These are phyloP conservation scores for Candida quercuum DNA, from an alignment of 805 yeast genomes.

Conservation along the genomic window DNA sequence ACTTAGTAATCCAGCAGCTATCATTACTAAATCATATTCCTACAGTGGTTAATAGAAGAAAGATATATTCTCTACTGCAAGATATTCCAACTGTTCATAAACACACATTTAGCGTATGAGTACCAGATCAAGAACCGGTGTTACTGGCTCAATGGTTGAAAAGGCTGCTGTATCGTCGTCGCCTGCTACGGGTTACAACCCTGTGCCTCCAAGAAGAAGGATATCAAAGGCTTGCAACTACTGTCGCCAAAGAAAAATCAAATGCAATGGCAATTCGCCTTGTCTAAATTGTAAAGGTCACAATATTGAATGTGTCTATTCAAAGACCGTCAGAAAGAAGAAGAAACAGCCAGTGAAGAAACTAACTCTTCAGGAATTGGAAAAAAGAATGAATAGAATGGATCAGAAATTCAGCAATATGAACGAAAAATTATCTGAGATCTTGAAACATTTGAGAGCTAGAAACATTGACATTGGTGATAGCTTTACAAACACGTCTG, in stretches of 20 bases:
- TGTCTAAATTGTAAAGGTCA: constrained; percentile 85
- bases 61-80: too few relatives aligned
- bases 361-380: constrained; percentile 19
- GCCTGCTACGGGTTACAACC: background rate
- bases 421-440: constrained; percentile 9
- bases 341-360: constrained; percentile 15
- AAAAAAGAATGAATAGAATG: constrained; percentile 16
- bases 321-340: constrained; percentile 20
- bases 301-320: constrained; percentile 72
- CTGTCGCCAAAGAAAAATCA: constrained; percentile 37
- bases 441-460: constrained; percentile 8
- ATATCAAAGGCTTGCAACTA: constrained; percentile 35
- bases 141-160: background rate
- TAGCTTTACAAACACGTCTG: background rate
- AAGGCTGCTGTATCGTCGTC: too few relatives aligned
- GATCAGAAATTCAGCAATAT: constrained; percentile 13
- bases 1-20: too few relatives aligned
- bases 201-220: constrained; percentile 22
- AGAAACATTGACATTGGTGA: constrained; percentile 2
- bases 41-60: too few relatives aligned
- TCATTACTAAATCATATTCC: too few relatives aligned
- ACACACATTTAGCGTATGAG: too few relatives aligned
- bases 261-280: constrained; percentile 36
- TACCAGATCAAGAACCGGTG: background rate
- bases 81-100: too few relatives aligned